A percentile compares a stretch with the other conserved stretches of the same genome.
Conservation (phyloP, 2,329 filamentous ascomycete genomes). For the Xylaria polymorpha region DNA sequence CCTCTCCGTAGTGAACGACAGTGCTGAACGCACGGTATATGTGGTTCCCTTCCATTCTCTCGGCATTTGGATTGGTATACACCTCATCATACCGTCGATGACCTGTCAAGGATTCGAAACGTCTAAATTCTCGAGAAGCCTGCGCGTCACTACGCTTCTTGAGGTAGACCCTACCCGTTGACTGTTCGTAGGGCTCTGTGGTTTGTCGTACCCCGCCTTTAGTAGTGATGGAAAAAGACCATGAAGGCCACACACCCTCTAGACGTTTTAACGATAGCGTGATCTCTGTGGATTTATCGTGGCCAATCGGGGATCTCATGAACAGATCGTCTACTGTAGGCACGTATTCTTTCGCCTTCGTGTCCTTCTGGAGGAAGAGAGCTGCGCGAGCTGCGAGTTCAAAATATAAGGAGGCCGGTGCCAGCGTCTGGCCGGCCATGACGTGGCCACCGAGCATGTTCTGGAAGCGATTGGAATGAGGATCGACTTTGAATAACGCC, state of each 20-base stretch:
- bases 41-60: constrained; percentile 50
- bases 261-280: constrained; percentile 26
- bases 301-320: constrained; percentile 36
- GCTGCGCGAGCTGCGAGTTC: constrained; percentile 43
- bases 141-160: constrained; percentile 37
- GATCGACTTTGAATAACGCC: constrained; percentile 38
- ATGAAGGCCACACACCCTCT: constrained; percentile 19
- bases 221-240: constrained; percentile 37
- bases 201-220: constrained; percentile 4
- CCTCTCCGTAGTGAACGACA: constrained; percentile 47
- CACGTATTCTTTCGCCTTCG: constrained; percentile 27
- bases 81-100: constrained; percentile 44
- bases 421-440: constrained; percentile 43
- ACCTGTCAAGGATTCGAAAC: constrained; percentile 49
- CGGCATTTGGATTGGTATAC: constrained; percentile 41
- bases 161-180: constrained; percentile 30
- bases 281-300: constrained; percentile 31
- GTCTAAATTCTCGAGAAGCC: constrained; percentile 44
- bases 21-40: constrained; percentile 50
- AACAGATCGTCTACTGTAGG: constrained; percentile 31
- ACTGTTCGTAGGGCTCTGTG: constrained; percentile 25
- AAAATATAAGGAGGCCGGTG: constrained; percentile 47
- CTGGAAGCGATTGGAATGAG: constrained; percentile 38
- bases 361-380: constrained; percentile 48
- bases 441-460: constrained; percentile 42